Evolutionary conservation across 2,329 filamentous ascomycete genomes (phyloP).

Genomic region (Alternaria ethzedia): DNA sequence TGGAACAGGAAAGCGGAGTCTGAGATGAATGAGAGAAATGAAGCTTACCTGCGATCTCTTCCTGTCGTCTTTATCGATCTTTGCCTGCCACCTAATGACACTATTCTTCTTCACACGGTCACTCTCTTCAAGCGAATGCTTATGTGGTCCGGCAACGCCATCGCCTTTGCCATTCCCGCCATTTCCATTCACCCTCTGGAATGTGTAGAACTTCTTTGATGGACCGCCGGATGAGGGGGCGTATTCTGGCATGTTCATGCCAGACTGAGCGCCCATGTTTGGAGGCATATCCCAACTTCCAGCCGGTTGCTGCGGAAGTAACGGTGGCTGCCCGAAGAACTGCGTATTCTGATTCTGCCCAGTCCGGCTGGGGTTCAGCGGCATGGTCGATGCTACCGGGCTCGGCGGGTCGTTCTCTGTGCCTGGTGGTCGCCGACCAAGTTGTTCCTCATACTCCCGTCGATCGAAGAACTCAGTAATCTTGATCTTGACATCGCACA

Average conservation of each 20-base stretch:
- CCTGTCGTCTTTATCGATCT: constrained; percentile 66
- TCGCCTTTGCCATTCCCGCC: constrained; percentile 75
- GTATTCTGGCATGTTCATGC: constrained; percentile 24
- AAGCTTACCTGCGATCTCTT: constrained; percentile 59
- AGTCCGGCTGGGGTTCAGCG: constrained; percentile 1
- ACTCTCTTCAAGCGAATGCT: constrained; percentile 74
- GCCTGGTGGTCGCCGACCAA: constrained; percentile 34
- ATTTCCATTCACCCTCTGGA: constrained; percentile 79
- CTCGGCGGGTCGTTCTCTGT: constrained; percentile 16
- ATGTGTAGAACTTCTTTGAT: constrained; percentile 63
- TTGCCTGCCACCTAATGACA: constrained; percentile 69
- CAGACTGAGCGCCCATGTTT: constrained; percentile 18
- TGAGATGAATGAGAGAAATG: not conserved
- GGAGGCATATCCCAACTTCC: constrained; percentile 34
- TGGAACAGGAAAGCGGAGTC: not conserved
- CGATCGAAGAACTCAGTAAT: constrained; percentile 79
- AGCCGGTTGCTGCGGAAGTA: constrained; percentile 21
- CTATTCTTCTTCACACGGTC: constrained; percentile 84
- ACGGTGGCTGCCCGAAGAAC: constrained; percentile 31
- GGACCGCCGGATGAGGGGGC: constrained; percentile 9
- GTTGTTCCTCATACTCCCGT: constrained; percentile 46
- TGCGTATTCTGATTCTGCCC: constrained; percentile 17
- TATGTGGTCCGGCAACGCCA: constrained; percentile 73
- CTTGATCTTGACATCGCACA: constrained; percentile 89
- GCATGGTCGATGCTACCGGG: constrained; percentile 5